These are phyloP conservation scores for Withania somnifera DNA, from an alignment of 305 asterid species.

Conservation along the genomic window DNA sequence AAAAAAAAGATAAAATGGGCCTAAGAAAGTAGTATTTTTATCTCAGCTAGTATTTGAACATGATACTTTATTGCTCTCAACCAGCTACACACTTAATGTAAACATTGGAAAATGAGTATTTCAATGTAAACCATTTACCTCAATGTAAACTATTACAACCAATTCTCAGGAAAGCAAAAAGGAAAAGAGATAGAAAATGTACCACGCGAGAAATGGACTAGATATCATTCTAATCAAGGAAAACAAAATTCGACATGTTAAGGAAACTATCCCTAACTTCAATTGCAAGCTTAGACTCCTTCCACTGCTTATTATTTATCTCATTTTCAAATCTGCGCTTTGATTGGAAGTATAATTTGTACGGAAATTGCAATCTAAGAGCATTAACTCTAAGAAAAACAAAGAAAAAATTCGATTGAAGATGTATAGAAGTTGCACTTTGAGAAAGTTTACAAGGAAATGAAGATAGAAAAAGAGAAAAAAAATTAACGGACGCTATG, in stretches of 20 bases:
- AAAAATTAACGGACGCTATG: conserved; percentile 11
- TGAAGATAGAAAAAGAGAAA: conserved; percentile 62
- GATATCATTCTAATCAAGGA: conserved; percentile 71
- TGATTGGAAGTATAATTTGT: conserved; percentile 18
- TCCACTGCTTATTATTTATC: background rate
- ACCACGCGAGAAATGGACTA: conserved; percentile 95
- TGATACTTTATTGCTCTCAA: too few species aligned
- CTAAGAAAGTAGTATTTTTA: too few species aligned
- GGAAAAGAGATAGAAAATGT: background rate
- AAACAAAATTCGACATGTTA: conserved; percentile 68
- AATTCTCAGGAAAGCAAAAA: background rate
- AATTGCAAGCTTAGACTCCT: conserved; percentile 16
- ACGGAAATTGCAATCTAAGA: conserved; percentile 24
- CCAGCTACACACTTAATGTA: too few species aligned
- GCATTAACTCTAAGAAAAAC: conserved; percentile 29
- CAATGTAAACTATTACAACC: background rate
- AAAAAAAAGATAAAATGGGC: too few species aligned
- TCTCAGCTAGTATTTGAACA: too few species aligned
- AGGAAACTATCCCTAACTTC: conserved; percentile 40
- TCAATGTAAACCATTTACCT: background rate
- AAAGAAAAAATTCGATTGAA: conserved; percentile 42
- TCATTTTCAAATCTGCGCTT: conserved; percentile 5
- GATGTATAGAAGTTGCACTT: conserved; percentile 72
- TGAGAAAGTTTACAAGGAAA: conserved; percentile 88
- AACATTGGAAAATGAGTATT: background rate